Conservation (phyloP, 2,329 filamentous ascomycete genomes). For the Eurotiales sp. region DNA sequence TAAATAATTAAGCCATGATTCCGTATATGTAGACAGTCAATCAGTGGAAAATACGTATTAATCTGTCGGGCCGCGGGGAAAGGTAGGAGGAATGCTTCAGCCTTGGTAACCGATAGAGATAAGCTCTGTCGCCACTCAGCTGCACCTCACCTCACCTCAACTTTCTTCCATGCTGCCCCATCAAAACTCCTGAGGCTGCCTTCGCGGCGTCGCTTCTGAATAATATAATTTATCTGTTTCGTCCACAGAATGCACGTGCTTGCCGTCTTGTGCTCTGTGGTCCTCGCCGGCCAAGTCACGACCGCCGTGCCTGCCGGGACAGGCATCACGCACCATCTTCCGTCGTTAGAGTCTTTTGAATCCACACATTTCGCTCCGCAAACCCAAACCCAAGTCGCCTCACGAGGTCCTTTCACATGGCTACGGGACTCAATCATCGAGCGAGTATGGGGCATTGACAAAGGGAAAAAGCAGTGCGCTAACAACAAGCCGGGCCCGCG, state of each 20-base stretch:
- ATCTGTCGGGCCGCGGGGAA: too few relatives aligned
- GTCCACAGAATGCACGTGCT: constrained; percentile 20
- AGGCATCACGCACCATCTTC: constrained; percentile 26
- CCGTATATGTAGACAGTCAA: too few relatives aligned
- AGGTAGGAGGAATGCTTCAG: too few relatives aligned
- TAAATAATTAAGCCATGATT: too few relatives aligned
- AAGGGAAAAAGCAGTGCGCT: constrained; percentile 20
- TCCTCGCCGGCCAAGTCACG: constrained; percentile 17
- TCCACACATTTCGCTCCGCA: constrained; percentile 28
- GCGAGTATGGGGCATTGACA: constrained; percentile 39
- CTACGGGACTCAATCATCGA: constrained; percentile 43
- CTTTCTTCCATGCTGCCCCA: background rate
- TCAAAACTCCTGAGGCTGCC: constrained; percentile 1
- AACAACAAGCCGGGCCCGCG: constrained; percentile 16
- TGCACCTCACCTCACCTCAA: background rate
- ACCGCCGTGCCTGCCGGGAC: constrained; percentile 34
- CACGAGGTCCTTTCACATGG: constrained; percentile 34
- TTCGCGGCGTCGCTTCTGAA: constrained; percentile 9
- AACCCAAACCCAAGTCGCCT: constrained; percentile 24
- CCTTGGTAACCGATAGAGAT: too few relatives aligned
- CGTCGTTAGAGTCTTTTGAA: constrained; percentile 27
- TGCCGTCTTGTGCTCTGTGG: constrained; percentile 18
- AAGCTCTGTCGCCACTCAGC: too few relatives aligned
- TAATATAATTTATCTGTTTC: background rate
- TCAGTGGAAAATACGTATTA: too few relatives aligned